Evolutionary conservation across 179 eudicot species (phyloP), one percentile per base, ranked within the genome.

Genomic region (Corrigiola litoralis): DNA sequence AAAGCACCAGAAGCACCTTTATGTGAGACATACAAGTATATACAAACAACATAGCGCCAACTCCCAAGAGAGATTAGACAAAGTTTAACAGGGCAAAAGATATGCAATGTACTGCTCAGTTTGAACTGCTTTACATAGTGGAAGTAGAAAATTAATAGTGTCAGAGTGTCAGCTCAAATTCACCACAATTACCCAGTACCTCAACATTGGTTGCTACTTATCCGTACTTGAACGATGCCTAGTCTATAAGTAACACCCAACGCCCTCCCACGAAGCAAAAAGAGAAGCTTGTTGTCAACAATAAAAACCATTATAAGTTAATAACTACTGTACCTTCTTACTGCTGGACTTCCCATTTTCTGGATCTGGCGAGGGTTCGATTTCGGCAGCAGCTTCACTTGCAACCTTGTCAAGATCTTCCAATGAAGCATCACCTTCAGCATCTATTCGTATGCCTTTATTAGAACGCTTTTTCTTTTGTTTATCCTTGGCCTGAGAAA

Each of bases 351-450:
- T 82, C 13, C 79, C 71, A 69, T 79, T 87, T 48, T 81, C 95
- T 31, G 76, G 76, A 59, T 87, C 94, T 41, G 76, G 75, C 36
- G 80, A 66, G 70, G 85, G 77, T 49, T 82, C 84, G 7, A 53
- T 25, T 40, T 65, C 91, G 57, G 77, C 77, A 56, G 69, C 84
- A 44, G 66, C 82, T 64, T 74, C 84, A 54, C 71, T 56, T 44
- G 67, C 87, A 66, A 66, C 50, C 18, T 76, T 83, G 48, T 87
- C 75, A 61, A 94, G 78, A 79, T 94, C 97, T 72, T 94, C 97
- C 75, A 94, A 80, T 69, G 91, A 80, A 63, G 86, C 97, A 75
- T 81, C 97, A 67, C 97, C 99, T 75, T 94, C 99, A 25, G 92
- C 94, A 73, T 90, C 94, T 66, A 94, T 77, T 21, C 95, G 68